These are phyloP conservation scores for Nectriaceae sp. DNA, from an alignment of 2,329 filamentous ascomycete species.

Conservation along the genomic window DNA sequence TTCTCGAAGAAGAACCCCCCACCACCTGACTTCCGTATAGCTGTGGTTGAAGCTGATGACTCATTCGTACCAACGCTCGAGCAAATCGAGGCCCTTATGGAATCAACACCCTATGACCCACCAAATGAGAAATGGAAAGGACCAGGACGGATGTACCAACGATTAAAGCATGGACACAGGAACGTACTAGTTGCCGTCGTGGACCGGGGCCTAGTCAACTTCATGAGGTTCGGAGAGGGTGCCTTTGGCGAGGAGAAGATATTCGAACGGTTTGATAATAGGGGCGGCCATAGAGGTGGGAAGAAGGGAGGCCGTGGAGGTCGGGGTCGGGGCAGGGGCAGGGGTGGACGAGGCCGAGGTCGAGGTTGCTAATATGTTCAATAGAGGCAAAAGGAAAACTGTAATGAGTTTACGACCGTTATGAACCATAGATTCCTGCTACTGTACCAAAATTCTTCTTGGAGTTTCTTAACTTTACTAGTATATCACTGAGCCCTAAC, in stretches of 20 bases:
- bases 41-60: constrained; percentile 75
- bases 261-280: constrained; percentile 58
- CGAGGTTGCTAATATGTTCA: constrained; percentile 24
- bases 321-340: constrained; percentile 39
- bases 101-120: constrained; percentile 70
- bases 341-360: constrained; percentile 17
- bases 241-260: constrained; percentile 77
- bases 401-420: constrained; percentile 12
- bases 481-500: too few relatives aligned
- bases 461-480: too few relatives aligned
- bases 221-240: constrained; percentile 77
- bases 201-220: constrained; percentile 88
- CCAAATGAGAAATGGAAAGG: constrained; percentile 42
- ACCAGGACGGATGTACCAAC: constrained; percentile 65
- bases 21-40: constrained; percentile 79
- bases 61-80: constrained; percentile 72
- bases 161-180: constrained; percentile 80
- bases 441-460: too few relatives aligned
- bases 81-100: constrained; percentile 71
- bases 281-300: constrained; percentile 39
- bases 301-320: constrained; percentile 47
- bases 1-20: constrained; percentile 83
- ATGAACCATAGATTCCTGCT: too few relatives aligned
- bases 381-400: constrained; percentile 11
- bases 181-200: constrained; percentile 87